Evolutionary conservation across 164 flowering plant genomes (phyloP).

Genomic region (Dillenia turbinata): DNA sequence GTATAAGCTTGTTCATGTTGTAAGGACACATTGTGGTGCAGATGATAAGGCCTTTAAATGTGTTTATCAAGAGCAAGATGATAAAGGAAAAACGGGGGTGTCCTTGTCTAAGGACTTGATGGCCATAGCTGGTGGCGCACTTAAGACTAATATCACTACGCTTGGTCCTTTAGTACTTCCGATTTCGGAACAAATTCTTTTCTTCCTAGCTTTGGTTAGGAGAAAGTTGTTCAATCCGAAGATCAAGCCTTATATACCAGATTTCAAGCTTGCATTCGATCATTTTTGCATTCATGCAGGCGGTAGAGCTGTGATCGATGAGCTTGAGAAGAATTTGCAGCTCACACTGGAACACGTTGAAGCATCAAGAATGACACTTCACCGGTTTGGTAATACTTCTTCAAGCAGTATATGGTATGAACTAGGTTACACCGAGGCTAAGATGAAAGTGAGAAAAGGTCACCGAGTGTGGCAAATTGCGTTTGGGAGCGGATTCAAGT

Average conservation of each 20-base stretch:
- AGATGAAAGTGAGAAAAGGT: constrained; percentile 64
- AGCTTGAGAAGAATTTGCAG: constrained; percentile 79
- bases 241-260: constrained; percentile 76
- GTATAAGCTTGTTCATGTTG: constrained; percentile 66
- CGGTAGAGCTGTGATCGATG: constrained; percentile 84
- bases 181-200: constrained; percentile 66
- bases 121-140: constrained; percentile 73
- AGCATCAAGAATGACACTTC: constrained; percentile 77
- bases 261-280: constrained; percentile 79
- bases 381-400: constrained; percentile 75
- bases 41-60: constrained; percentile 71
- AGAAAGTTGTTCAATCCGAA: constrained; percentile 51
- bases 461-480: constrained; percentile 82
- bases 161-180: constrained; percentile 80
- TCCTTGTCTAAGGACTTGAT: constrained; percentile 73
- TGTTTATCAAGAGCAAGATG: constrained; percentile 78
- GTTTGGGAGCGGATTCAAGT: constrained; percentile 79
- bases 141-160: constrained; percentile 72
- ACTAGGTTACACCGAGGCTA: constrained; percentile 72
- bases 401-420: constrained; percentile 93
- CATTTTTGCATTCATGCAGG: constrained; percentile 92
- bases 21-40: constrained; percentile 72
- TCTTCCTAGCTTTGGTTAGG: constrained; percentile 49
- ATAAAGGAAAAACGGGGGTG: constrained; percentile 60
- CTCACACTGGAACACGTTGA: constrained; percentile 57